Evolutionary conservation across 1,284 basidiomycete genomes (phyloP).

Genomic region (Jaminaea rosea): DNA sequence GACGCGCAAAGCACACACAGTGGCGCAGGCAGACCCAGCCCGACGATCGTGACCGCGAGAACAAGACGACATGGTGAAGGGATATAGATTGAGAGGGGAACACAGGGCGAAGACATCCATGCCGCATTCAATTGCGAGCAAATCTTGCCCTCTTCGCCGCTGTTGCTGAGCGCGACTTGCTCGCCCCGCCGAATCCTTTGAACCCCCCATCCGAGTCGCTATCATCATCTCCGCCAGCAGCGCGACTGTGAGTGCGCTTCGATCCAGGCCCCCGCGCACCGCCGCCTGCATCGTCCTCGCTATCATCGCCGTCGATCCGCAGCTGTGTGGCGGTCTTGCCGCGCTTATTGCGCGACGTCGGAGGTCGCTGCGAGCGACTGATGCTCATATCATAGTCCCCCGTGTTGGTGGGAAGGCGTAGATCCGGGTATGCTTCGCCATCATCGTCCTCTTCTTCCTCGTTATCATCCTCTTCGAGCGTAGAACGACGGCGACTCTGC

Average conservation of each 20-base stretch:
- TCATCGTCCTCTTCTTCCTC: constrained; percentile 5
- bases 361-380: too few relatives aligned
- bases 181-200: neutral
- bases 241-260: neutral
- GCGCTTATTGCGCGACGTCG: too few relatives aligned
- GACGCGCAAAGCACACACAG: too few relatives aligned
- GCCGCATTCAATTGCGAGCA: too few relatives aligned
- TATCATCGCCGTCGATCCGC: constrained; percentile 3
- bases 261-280: neutral
- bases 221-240: neutral
- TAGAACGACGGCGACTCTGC: neutral
- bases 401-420: neutral
- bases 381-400: neutral
- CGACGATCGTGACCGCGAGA: too few relatives aligned
- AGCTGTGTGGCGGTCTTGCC: too few relatives aligned
- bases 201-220: constrained; percentile 2
- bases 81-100: too few relatives aligned
- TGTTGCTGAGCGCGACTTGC: neutral
- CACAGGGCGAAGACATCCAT: too few relatives aligned
- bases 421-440: neutral
- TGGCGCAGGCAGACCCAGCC: too few relatives aligned
- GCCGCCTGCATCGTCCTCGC: neutral
- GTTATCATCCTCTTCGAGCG: neutral
- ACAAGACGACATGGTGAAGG: too few relatives aligned
- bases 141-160: neutral